Evolutionary conservation across 2,329 filamentous ascomycete species (phyloP), one percentile per base, ranked within the genome.

Genomic region (Acarospora socialis): DNA sequence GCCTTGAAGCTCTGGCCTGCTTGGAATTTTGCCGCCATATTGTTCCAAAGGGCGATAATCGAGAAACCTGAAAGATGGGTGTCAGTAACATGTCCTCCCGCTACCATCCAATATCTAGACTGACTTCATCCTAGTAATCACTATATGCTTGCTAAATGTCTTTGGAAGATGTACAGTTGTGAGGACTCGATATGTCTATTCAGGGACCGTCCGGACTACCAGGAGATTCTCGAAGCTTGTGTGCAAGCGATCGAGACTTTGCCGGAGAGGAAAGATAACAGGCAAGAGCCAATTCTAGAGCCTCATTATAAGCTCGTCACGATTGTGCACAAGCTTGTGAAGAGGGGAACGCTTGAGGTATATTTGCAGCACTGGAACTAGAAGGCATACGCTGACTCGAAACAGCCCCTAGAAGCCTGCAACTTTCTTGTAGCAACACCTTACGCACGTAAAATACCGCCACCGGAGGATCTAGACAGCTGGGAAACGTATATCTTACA

Each of bases 271-370:
- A 65, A 63, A 43, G 69, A 78, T 44, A 65, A 61, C 10, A 63
- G 69, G 65, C 54, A 58, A 21, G 83, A 93, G 38, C 83, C 81
- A 0, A 76, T 92, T 15, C 66, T 94, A 10, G 86, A 93, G 51
- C 86, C 86, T 3, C 84, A 93, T 50, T 93, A 92, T 63, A 93
- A 92, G 57, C 76, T 93, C 13, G 69, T 90, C 21, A 79, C 81
- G 2, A 62, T 90, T 14, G 59, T 84, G 5, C 75, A 92, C 57
- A 93, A 94, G 53, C 66, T 93, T 15, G 79, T 92, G 10, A 62
- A 61, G 18, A 50, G 53, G 16, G 54, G 55, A 30, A 51, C 56
- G 7, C 51, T 73, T 30, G 46, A 54, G 33, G 59, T 61, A 44
- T 39, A 50, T 41, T 19, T 8, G 12, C n/a, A 21, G 14, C 23